Percentiles rank a stretch among this genome's conserved stretches.
Conservation (phyloP, 2,329 filamentous ascomycete species). For the Hypomyces perniciosus region DNA sequence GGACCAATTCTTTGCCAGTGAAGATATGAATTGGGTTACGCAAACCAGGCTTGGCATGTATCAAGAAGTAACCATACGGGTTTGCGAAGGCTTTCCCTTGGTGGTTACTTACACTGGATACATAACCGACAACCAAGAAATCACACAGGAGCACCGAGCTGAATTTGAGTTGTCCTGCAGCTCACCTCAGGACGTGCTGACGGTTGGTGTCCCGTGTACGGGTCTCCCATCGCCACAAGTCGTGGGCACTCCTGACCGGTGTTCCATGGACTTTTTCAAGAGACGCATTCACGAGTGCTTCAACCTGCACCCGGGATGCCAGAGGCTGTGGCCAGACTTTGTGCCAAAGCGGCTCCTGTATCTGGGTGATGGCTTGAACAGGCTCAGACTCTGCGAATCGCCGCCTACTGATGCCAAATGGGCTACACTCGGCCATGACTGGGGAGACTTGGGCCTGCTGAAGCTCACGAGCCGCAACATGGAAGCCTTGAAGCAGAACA, state of each 20-base stretch:
- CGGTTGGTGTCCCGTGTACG: background rate
- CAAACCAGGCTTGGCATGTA: background rate
- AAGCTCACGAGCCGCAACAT: conserved; percentile 5
- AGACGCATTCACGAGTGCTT: background rate
- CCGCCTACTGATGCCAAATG: background rate
- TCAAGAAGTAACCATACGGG: background rate
- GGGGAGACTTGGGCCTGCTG: background rate
- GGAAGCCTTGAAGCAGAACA: background rate
- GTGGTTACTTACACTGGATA: background rate
- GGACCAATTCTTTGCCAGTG: conserved; percentile 3
- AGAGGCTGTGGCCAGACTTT: background rate
- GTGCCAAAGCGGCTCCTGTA: background rate
- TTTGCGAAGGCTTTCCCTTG: background rate
- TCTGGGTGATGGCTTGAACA: background rate
- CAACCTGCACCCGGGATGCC: background rate
- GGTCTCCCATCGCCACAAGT: background rate
- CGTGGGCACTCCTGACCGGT: background rate
- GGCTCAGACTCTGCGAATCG: background rate
- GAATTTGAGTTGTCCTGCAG: background rate
- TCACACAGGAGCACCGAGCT: background rate
- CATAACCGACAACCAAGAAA: background rate
- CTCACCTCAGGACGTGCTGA: background rate
- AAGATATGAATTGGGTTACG: background rate
- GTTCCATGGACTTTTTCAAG: background rate
- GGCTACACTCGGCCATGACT: conserved; percentile 6